Evolutionary conservation across 2,329 filamentous ascomycete species (phyloP).

Genomic region (Penicillium italicum): DNA sequence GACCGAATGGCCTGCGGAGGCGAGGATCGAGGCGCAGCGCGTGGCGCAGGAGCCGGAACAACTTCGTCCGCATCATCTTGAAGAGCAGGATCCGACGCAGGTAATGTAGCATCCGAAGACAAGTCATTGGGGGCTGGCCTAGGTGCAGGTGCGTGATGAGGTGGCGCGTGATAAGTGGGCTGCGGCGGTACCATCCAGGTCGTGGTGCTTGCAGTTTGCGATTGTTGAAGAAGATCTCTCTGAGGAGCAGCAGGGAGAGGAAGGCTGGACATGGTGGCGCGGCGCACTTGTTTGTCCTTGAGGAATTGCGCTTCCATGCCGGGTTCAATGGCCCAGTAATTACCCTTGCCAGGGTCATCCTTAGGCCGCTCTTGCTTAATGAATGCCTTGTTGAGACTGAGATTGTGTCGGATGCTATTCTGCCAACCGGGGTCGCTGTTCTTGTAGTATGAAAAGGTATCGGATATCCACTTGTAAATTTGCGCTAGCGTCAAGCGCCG

Average conservation of each 20-base stretch:
- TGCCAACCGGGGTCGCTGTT: conserved; percentile 88
- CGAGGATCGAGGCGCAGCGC: conserved; percentile 42
- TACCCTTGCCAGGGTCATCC: conserved; percentile 94
- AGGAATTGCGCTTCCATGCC: conserved; percentile 86
- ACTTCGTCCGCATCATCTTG: conserved; percentile 53
- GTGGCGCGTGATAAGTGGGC: conserved; percentile 19
- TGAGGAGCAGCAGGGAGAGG: conserved; percentile 36
- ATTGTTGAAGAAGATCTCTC: conserved; percentile 25
- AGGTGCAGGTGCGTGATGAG: conserved; percentile 15
- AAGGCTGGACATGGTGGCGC: conserved; percentile 45
- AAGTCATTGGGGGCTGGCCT: conserved; percentile 48
- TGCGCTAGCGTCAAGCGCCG: conserved; percentile 84
- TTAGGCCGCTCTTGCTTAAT: conserved; percentile 94
- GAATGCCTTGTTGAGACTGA: conserved; percentile 95
- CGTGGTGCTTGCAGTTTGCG: conserved; percentile 32
- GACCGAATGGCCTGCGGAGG: conserved; percentile 67
- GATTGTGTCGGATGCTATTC: conserved; percentile 97
- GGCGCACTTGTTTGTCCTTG: conserved; percentile 69
- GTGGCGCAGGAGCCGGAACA: conserved; percentile 26
- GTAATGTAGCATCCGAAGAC: conserved; percentile 75
- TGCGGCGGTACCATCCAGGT: conserved; percentile 36
- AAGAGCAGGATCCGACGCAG: conserved; percentile 63
- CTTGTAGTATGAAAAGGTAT: conserved; percentile 84
- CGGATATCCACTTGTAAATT: conserved; percentile 99
- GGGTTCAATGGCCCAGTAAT: conserved; percentile 93